A percentile compares a stretch with the other conserved stretches of the same genome.
Conservation (phyloP, 306 rosid species). For the Gastrolobium villosum region DNA sequence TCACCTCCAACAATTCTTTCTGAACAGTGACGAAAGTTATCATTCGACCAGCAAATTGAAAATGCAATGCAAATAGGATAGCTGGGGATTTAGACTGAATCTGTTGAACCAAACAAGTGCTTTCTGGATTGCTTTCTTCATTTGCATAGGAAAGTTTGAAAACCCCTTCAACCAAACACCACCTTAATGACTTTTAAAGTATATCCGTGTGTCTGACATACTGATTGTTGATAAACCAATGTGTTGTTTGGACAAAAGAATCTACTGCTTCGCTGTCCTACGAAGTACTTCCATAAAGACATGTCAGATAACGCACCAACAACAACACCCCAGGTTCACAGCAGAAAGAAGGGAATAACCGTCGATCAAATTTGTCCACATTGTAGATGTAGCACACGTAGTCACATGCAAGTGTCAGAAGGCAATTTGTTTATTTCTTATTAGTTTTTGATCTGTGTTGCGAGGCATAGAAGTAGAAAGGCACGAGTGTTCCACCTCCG, state of each 20-base stretch:
- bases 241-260: conserved; percentile 13
- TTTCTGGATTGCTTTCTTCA: no score
- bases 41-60: no score
- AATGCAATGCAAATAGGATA: no score
- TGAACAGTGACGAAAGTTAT: no score
- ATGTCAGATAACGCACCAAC: conserved; percentile 35
- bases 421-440: neutral
- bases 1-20: no score
- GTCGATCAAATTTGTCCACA: conserved; percentile 49
- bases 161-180: no score
- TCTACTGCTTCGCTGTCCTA: neutral
- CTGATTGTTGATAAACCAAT: neutral
- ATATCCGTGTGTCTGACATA: neutral
- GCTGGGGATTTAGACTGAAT: no score
- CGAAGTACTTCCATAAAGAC: conserved; percentile 4
- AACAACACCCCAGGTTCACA: conserved; percentile 21
- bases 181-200: neutral
- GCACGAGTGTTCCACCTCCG: neutral
- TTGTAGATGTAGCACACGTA: conserved; percentile 9
- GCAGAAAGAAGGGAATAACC: conserved; percentile 28
- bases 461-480: no score
- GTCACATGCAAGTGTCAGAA: conserved; percentile 39
- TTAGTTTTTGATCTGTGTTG: neutral
- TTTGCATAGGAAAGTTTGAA: no score
- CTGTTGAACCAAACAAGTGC: no score